Conservation (phyloP, 495 filamentous ascomycete species). For the Penicillium pancosmium region DNA sequence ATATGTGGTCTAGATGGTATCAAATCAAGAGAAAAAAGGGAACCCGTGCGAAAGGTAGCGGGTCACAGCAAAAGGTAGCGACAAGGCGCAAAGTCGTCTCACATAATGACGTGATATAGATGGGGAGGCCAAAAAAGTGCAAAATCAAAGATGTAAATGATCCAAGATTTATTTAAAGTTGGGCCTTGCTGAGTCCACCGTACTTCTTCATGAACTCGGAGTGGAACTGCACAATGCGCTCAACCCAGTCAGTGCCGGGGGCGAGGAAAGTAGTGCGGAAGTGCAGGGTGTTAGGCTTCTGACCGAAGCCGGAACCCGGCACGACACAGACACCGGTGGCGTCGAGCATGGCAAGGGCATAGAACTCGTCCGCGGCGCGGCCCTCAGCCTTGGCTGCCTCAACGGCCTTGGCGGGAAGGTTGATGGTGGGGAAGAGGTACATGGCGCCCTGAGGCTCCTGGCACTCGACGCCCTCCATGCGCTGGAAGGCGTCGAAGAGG, state of each 20-base stretch:
- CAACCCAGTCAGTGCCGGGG: conserved; percentile 94
- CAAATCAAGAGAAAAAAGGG: conserved; percentile 9
- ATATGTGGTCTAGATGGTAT: conserved; percentile 22
- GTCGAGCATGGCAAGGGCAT: conserved; percentile 86
- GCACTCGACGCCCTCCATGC: conserved; percentile 95
- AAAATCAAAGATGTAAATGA: neutral
- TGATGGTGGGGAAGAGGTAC: conserved; percentile 98
- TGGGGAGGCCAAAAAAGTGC: neutral
- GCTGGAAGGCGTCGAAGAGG: conserved; percentile 83
- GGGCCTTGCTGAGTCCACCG: conserved; percentile 30
- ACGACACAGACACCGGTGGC: conserved; percentile 96
- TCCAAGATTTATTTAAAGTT: neutral
- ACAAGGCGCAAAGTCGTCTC: conserved; percentile 9
- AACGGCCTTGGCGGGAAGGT: conserved; percentile 70
- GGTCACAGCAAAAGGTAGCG: neutral
- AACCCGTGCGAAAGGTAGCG: neutral
- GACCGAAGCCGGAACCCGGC: conserved; percentile 89
- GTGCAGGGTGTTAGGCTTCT: conserved; percentile 88
- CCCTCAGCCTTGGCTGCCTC: conserved; percentile 73
- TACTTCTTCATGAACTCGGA: conserved; percentile 88
- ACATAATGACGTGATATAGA: conserved; percentile 8
- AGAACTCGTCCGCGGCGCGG: conserved; percentile 86
- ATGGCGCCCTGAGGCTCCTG: conserved; percentile 88
- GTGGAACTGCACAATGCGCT: conserved; percentile 86
- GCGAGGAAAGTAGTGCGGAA: conserved; percentile 97